Base-by-base conservation (phyloP, 306 rosid genomes). In the Malus sylvestris region DNA sequence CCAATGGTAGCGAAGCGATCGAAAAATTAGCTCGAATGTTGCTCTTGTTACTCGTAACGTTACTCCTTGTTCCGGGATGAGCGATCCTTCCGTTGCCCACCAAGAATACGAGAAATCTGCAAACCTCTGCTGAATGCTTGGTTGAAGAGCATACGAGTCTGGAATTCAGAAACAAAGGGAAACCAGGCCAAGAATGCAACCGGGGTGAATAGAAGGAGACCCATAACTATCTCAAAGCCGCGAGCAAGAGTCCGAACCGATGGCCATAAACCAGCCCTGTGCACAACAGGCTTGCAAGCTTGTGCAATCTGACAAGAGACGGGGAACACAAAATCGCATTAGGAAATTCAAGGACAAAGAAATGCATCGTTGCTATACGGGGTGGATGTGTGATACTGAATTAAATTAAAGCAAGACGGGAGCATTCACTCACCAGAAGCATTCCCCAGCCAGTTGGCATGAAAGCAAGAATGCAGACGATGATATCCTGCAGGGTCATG, bases 401-500 rank as follows among this genome's bases (percentile, higher is more conserved):
- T 20, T 67, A 40, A 67, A 6, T 15, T 11, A 1, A 14, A 5
- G 10, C 20, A 27, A 70, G 63, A n/a, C 35, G 10, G 73, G 75
- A 72, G 27, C 65, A n/a, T 53, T 52, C 27, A 72, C 87, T 79
- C 60, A 95, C 98, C 96, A 89, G 85, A 83, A 95, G 91, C 86
- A 95, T 85, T 51, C 98, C 98, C 98, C 98, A 95, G 65, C 98
- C 98, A 51, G 98, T 92, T 22, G 98, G 98, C 97, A 92, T 89
- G 87, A 95, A 95, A 79, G 98, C 98, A 80, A 95, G 98, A 79
- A 90, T 89, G 87, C 97, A 95, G 46, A 95, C 98, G 81, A 95
- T 35, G 65, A 95, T 95, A 82, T 95, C 98, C 72, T 84, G 96
- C 68, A 95, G 57, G 12, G 96, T 86, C 98, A 95, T 92, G 46